phyloP scores from a whole-genome alignment of 768 basidiomycete genomes.

The Tulasnella sp. region DNA sequence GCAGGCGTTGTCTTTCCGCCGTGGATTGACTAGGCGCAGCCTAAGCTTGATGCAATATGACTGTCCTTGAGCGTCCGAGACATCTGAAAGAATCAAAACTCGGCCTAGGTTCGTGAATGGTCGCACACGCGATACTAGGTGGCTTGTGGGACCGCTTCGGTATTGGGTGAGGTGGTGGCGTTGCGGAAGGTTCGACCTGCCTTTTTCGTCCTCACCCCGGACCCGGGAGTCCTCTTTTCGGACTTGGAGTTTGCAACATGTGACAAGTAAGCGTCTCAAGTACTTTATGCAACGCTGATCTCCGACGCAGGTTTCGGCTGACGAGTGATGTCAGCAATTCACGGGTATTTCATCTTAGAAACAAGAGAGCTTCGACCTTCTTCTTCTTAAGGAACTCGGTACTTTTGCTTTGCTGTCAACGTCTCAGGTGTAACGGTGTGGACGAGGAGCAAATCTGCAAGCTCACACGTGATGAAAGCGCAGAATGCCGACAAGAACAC shows the following conservation, averaged over 20 bases:
- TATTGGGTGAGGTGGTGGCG: conserved; percentile 30
- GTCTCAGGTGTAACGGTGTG: background rate
- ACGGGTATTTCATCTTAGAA: background rate
- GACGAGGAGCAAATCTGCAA: background rate
- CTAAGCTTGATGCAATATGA: background rate
- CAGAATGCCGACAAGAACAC: background rate
- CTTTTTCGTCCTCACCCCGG: background rate
- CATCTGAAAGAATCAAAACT: background rate
- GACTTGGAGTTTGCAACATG: background rate
- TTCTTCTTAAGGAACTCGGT: conserved; percentile 10
- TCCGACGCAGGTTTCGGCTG: background rate
- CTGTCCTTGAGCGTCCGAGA: background rate
- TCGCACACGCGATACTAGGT: background rate
- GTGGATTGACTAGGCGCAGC: background rate
- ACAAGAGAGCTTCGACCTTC: background rate
- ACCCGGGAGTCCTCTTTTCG: background rate
- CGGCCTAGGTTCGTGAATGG: background rate
- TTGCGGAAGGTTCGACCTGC: conserved; percentile 31
- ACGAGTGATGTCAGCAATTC: background rate
- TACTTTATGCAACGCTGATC: background rate
- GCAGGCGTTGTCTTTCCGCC: background rate
- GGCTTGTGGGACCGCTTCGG: background rate
- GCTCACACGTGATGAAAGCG: background rate
- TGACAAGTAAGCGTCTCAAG: background rate
- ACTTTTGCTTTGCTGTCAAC: background rate